These are phyloP conservation scores for Coemansia sp. DNA, from an alignment of 192 early-diverging fungal genomes.

Conservation along the genomic window DNA sequence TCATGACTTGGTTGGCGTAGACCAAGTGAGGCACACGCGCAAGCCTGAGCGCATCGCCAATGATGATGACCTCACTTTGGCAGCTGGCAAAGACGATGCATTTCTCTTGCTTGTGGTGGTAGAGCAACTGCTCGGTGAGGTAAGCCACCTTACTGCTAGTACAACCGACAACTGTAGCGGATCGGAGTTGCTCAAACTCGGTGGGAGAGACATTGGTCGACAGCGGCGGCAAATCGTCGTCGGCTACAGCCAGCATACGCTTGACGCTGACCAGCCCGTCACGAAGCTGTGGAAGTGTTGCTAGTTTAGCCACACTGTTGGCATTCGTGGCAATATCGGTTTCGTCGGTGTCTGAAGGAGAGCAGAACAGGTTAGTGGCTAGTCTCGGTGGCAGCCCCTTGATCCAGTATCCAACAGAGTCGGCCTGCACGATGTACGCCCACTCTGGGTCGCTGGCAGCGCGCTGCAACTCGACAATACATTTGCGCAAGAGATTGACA, in stretches of 20 bases:
- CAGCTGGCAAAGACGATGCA: constrained; percentile 49
- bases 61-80: constrained; percentile 23
- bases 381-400: constrained; percentile 24
- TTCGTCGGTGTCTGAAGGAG: not conserved
- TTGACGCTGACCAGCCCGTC: constrained; percentile 15
- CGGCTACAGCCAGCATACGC: constrained; percentile 17
- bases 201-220: constrained; percentile 31
- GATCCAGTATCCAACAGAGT: constrained; percentile 30
- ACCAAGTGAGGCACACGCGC: constrained; percentile 42
- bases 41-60: constrained; percentile 42
- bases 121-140: constrained; percentile 26
- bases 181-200: constrained; percentile 32
- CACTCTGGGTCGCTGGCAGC: constrained; percentile 32
- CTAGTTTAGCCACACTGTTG: not conserved
- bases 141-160: constrained; percentile 47
- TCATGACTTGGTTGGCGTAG: constrained; percentile 44
- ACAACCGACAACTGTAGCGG: constrained; percentile 6
- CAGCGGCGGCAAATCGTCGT: constrained; percentile 37
- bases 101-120: constrained; percentile 37
- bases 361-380: constrained; percentile 4
- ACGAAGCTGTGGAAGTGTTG: constrained; percentile 29
- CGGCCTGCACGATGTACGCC: constrained; percentile 28
- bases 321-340: not conserved
- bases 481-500: constrained; percentile 22
- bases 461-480: constrained; percentile 30